Base-by-base conservation (phyloP, 208 protist genomes). In the Trypanosoma cruzi region DNA sequence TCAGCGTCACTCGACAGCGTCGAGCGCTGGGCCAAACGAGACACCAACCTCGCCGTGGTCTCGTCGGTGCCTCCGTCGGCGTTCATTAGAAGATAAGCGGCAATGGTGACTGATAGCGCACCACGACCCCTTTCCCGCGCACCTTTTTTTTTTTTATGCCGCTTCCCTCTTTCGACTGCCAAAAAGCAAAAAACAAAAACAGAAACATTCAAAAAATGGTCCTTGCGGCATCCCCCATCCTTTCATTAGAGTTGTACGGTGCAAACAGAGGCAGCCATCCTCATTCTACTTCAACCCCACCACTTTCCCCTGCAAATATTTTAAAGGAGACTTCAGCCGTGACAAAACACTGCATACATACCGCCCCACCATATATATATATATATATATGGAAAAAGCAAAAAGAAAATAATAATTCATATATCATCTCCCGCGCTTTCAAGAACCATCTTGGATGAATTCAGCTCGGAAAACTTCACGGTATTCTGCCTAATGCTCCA, bases 1-100 rank as follows among this genome's bases (percentile, higher is more conserved):
- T 49, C 48, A 14, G 83, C 86, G 50, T 86, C 75, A 2, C 73
- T 64, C 0, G 85, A 90, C n/a, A 90, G 80, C 11, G 49, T 66
- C n/a, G 78, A 83, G 54, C 60, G 59, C 29, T 68, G 49, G 2
- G 62, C 65, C 5, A 71, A 50, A 52, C 49, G 64, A 48, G 53
- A 61, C 4, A 52, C 63, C n/a, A 71, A 55, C 18, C 60, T 55
- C n/a, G 36, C 63, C 24, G 64, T 31, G 8, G 40, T 29, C 10
- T 40, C n/a, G 28, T 61, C 56, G 13, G 22, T 42, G 22, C 10
- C 32, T 52, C 36, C n/a, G 34, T 74, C 60, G 20, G 46, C 24
- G 26, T 46, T 48, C 44, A 71, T 71, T n/a, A 14, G 6, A 14
- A 26, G 7, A 40, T 29, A 57, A 34, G 48, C 18, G 5, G n/a